Base-by-base conservation (phyloP, 495 filamentous ascomycete genomes). In the Penicillium turbatum region DNA sequence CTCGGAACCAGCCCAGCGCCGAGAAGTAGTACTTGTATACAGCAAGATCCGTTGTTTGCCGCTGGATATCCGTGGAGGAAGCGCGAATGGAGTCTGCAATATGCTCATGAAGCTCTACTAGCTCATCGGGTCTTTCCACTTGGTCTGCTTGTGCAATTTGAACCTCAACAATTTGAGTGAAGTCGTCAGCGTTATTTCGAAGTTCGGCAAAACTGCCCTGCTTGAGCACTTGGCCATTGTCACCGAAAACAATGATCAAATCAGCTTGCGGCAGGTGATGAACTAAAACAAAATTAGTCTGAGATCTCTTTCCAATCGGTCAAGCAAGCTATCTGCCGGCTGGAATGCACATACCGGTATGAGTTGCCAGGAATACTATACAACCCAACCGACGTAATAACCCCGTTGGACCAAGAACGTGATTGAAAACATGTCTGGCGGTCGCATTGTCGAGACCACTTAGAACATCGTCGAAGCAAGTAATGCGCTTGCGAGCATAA, bases 401-500 rank as follows among this genome's bases (percentile, higher is more conserved):
- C 9, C 76, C 75, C 7, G 63, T 48, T 5, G 42, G 50, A 2
- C 76, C 72, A 50, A 82, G 77, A 7, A 81, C 64, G 40, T 71
- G 66, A 0, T 67, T 56, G 39, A 78, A 79, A 0, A 82, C 71
- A 3, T 62, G 60, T 7, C 72, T 61, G 45, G 75, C 74, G 3
- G 79, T 81, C 15, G 68, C 60, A 6, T 71, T 65, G 47, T 83
- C 79, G 8, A 81, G 61, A 0, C 68, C 76, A 54, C 70, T 80
- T 6, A 82, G 65, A n/a, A 77, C 58, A 55, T 83, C 75, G 40
- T 79, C 75, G 21, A 79, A 66, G n/a, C 79, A 64, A 3, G 75
- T 41, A 7, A 79, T 56, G 15, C 67, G 57, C 16, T 67, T 63
- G 6, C 70, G 56, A 19, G 73, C 38, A 57, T 81, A 81, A 11